Evolutionary conservation across 345 rosid species (phyloP), one percentile per base, ranked within the genome.

Genomic region (Brassica juncea): DNA sequence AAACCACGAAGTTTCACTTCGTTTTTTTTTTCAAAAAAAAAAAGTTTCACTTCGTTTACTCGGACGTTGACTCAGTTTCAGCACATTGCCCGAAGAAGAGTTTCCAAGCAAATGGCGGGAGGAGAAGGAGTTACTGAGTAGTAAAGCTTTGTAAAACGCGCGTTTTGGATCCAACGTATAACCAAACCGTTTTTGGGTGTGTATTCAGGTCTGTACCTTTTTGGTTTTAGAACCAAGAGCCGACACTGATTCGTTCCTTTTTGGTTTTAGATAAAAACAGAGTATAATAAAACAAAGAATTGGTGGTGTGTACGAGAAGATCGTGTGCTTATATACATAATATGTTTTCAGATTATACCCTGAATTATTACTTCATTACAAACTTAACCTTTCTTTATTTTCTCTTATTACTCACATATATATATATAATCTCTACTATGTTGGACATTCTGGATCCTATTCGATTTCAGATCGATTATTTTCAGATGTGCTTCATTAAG

Each of bases 241-340:
- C 91, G 89, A 85, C 89, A 86, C 86, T 78, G 71, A 84, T 88
- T 81, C 86, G 75, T 73, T 72, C 19, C 64, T 32, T 73, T 80
- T 74, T 14, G 61, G 47, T 2, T 9, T 9, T 39, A 28, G 5
- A 28, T 28, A 47, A 47, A 47, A 59, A 60, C 9, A 61, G 3
- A 34, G 49, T 52, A 11, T 55, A 66, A 66, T 54, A 58, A 59
- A 79, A 67, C 34, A 31, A 68, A 73, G 59, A 12, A 14, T 47
- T 47, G 64, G 70, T 74, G 71, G 60, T 74, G 75, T 69, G 71
- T 69, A 25, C 79, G 67, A 74, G 75, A 68, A 63, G 78, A 74
- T 74, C 75, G 63, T 69, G 67, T 16, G 37, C 64, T 35, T 80
- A 74, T 80, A 80, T 80, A 68, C 70, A 8, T 11, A 28, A 62